Percentiles rank a stretch among this genome's conserved stretches.
Conservation (phyloP, 2,329 filamentous ascomycete species). For the Ceratocystis eucalypticola region DNA sequence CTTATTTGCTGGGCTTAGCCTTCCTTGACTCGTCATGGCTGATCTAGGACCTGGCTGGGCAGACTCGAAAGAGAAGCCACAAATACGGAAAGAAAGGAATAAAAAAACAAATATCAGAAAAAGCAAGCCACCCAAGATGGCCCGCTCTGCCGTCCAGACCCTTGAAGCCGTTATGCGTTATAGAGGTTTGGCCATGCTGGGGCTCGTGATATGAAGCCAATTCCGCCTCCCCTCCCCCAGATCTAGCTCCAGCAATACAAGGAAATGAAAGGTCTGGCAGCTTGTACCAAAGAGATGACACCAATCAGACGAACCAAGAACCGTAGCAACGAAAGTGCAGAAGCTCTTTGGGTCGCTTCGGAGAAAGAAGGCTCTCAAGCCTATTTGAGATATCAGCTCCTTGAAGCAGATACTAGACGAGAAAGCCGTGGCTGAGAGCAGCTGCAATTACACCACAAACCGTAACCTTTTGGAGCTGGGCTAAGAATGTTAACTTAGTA, state of each 20-base stretch:
- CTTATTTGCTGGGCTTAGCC: neutral
- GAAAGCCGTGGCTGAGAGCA: neutral
- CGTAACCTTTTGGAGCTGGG: no score
- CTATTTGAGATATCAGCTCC: neutral
- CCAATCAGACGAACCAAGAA: conserved; percentile 3
- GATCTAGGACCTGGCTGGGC: neutral
- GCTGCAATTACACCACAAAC: no score
- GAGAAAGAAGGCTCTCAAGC: neutral
- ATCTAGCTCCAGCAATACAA: neutral
- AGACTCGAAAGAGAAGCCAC: neutral
- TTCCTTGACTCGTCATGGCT: neutral
- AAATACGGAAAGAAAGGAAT: neutral
- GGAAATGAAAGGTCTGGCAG: conserved; percentile 1
- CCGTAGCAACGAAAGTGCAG: neutral
- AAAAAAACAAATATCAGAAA: neutral
- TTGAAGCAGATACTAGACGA: neutral
- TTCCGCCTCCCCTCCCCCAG: neutral
- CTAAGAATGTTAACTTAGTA: neutral
- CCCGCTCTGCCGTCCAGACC: neutral
- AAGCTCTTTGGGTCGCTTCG: neutral
- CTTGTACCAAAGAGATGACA: conserved; percentile 1
- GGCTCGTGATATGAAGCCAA: conserved; percentile 9
- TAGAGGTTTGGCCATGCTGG: neutral
- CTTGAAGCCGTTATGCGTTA: neutral
- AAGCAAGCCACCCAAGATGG: neutral